Evolutionary conservation across 768 basidiomycete species (phyloP).

Genomic region (Hericium coralloides): DNA sequence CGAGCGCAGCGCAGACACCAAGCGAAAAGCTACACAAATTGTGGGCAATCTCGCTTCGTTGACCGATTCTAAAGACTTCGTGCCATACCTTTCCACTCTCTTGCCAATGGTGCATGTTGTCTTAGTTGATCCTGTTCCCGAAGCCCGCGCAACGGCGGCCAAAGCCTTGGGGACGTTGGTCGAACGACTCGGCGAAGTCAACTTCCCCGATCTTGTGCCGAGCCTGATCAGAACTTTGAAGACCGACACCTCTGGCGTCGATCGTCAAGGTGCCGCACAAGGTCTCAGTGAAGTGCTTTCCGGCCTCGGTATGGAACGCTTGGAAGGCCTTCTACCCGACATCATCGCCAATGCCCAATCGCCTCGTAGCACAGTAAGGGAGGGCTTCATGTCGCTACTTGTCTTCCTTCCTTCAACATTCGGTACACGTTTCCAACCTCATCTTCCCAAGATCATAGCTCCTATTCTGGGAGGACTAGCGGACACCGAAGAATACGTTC

Average conservation of each 20-base stretch:
- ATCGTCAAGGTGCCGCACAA: constrained; percentile 96
- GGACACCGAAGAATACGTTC: constrained; percentile 89
- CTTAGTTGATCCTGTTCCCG: constrained; percentile 94
- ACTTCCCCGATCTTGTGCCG: constrained; percentile 96
- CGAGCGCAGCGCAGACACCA: constrained; percentile 88
- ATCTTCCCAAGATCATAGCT: constrained; percentile 87
- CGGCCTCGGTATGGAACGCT: constrained; percentile 93
- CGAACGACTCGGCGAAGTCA: constrained; percentile 86
- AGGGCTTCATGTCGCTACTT: constrained; percentile 97
- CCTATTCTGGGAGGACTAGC: constrained; percentile 90
- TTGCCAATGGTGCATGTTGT: constrained; percentile 89
- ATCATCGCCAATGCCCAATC: constrained; percentile 89
- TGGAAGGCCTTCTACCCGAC: constrained; percentile 90
- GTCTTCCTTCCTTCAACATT: constrained; percentile 95
- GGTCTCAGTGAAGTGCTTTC: constrained; percentile 93
- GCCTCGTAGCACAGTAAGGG: constrained; percentile 82
- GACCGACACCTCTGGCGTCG: constrained; percentile 90
- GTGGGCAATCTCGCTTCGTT: constrained; percentile 94
- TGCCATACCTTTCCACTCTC: constrained; percentile 85
- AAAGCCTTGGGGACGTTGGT: constrained; percentile 96
- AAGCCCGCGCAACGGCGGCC: constrained; percentile 94
- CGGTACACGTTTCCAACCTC: constrained; percentile 92
- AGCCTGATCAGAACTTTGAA: constrained; percentile 80
- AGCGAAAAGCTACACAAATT: constrained; percentile 93
- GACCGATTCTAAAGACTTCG: constrained; percentile 86